Base-by-base conservation (phyloP, 2,329 filamentous ascomycete species). In the Epichloe hybrida region DNA sequence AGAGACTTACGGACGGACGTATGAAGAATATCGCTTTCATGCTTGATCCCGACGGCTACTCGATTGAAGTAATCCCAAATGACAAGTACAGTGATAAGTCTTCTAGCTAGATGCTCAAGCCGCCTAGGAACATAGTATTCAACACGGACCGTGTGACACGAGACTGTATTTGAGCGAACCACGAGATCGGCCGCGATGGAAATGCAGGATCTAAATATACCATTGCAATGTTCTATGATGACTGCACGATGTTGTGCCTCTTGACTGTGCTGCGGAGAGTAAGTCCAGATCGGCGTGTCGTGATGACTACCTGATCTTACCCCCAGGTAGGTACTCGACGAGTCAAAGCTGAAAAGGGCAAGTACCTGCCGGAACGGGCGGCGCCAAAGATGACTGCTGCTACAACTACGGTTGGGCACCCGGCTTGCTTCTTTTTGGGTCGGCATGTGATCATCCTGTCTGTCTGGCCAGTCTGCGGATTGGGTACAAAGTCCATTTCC, bases 1-100 rank as follows among this genome's bases (percentile, higher is more conserved):
- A 97, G 81, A 78, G 87, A 57, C 75, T 97, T 54, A 95, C 88
- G 2, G 91, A 97, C 56, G 91, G 91, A 2, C 74, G 79, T 44
- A 95, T 96, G 90, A 91, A 87, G 76, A 88, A 93, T 57, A 83
- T 97, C 50, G 93, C 93, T 0, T 97, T 97, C 64, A 70, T 97
- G 45, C 73, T 95, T 46, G 91, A 91, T 59, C 89, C 90, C 0
- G 89, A 95, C 68, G 80, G 78, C 46, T 95, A 94, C 70, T 94
- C 86, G 87, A 77, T 88, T 50, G 81, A 84, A 68, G 64, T 84
- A 60, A 74, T 95, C 48, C 88, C 95, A 71, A 95, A 95, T 60
- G 73, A 71, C 46, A 70, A 77, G 68, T 64, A 68, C 37, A 53
- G 50, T 38, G 52, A 53, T 36, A 53, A 49, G 43, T 40, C 43